Base-by-base conservation (phyloP, 257 asterid species). In the Sherardia arvensis region DNA sequence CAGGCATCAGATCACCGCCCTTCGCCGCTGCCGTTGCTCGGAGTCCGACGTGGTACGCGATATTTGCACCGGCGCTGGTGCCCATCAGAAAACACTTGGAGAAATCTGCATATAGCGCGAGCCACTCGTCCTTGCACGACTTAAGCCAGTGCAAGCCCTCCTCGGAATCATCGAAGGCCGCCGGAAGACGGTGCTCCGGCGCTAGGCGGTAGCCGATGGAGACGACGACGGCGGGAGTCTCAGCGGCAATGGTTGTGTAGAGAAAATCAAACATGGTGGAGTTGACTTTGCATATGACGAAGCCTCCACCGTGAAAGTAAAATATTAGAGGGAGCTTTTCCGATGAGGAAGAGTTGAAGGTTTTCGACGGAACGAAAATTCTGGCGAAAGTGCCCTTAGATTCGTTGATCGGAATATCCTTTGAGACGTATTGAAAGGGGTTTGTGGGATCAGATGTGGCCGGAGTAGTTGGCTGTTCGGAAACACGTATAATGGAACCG, bases 101-200 rank as follows among this genome's bases (percentile, higher is more conserved):
- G 5, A 77, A 66, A 26, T 85, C 87, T 2, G 78, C 85, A 21
- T 66, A 58, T 5, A 62, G 53, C 23, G 28, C 33, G 5, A 81
- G 22, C 83, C 86, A 76, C 14, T 79, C 87, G 3, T 73, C 79
- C 7, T n/a, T 26, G 53, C 75, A 30, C 33, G 72, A 57, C 26
- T 43, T 66, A 23, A 74, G 20, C 90, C 87, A 81, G 5, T 57
- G 63, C 28, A 85, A 11, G 1, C 81, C 78, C 15, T 79, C 81
- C 38, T 62, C 3, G 71, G 68, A 70, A 47, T 83, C 94, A 21
- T 77, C 80, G 48, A 79, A 81, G 8, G 86, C 90, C 17, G 80
- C 78, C 0, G 84, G 94, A 1, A 85, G 81, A 40, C 82, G 83
- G 80, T 83, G 73, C 38, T 85, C 84, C 11, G 94, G 94, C 0